Evolutionary conservation across 1,284 basidiomycete genomes (phyloP).

Genomic region (Ceratobasidium sp.): DNA sequence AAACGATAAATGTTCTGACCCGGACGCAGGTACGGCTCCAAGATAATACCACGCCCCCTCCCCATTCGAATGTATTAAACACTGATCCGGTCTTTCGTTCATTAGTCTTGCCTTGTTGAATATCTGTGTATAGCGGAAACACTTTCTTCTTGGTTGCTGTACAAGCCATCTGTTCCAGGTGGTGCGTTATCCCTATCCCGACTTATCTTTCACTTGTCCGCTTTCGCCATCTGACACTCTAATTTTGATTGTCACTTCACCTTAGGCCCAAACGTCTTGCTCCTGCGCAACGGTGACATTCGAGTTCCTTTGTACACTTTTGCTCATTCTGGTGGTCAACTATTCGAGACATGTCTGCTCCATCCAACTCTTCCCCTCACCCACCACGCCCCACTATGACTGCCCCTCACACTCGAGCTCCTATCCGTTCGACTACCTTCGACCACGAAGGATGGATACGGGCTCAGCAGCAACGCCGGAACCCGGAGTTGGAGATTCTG

Average conservation of each 20-base stretch:
- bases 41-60: neutral
- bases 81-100: neutral
- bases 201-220: neutral
- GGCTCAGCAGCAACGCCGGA: neutral
- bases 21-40: neutral
- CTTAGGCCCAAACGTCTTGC: conserved; percentile 8
- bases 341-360: neutral
- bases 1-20: conserved; percentile 2
- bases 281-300: neutral
- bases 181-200: neutral
- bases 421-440: conserved; percentile 20
- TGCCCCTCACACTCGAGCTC: conserved; percentile 17
- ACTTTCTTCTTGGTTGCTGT: neutral
- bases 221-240: neutral
- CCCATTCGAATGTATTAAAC: neutral
- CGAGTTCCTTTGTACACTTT: conserved; percentile 13
- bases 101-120: neutral
- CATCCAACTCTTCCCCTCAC: conserved; percentile 1
- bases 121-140: conserved; percentile 5
- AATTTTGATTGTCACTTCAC: neutral
- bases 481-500: neutral
- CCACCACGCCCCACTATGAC: conserved; percentile 12
- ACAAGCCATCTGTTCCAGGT: neutral
- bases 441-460: conserved; percentile 37
- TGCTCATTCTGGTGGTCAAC: neutral